phyloP scores from a whole-genome alignment of 202 grass and related monocot species.

The Hordeum pubiflorum region DNA sequence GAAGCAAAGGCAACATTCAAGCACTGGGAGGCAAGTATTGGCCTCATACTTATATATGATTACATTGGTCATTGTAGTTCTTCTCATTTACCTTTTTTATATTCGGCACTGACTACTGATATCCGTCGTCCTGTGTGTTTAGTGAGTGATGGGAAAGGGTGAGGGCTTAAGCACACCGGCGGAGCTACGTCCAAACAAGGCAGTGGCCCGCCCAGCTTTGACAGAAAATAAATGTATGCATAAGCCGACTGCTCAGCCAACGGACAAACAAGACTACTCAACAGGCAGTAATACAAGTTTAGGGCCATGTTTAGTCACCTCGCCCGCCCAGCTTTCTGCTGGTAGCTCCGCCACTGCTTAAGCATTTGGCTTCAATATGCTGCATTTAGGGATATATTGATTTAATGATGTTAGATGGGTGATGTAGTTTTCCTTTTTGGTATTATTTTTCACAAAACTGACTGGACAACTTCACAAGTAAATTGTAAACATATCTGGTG shows the following conservation, averaged over 20 bases:
- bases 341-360: no score
- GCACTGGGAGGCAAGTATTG: slow-evolving; percentile 71
- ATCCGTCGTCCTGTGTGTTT: not conserved
- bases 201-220: no score
- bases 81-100: not conserved
- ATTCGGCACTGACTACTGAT: not conserved
- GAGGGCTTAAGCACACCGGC: no score
- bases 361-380: not conserved
- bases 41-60: not conserved
- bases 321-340: no score
- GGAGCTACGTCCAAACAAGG: no score
- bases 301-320: no score
- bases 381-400: slow-evolving; percentile 5
- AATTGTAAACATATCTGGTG: not conserved
- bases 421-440: not conserved
- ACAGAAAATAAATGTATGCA: no score
- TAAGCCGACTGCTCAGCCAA: no score
- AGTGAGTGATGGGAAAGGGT: not conserved
- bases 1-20: slow-evolving; percentile 81
- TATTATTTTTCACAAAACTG: not conserved
- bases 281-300: no score
- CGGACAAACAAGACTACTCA: no score
- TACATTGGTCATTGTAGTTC: not conserved
- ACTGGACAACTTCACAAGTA: not conserved
- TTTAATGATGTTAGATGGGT: slow-evolving; percentile 6